These are phyloP conservation scores for Kurtzmaniella quercitrusa DNA, from an alignment of 1,139 yeast species.

Conservation along the genomic window DNA sequence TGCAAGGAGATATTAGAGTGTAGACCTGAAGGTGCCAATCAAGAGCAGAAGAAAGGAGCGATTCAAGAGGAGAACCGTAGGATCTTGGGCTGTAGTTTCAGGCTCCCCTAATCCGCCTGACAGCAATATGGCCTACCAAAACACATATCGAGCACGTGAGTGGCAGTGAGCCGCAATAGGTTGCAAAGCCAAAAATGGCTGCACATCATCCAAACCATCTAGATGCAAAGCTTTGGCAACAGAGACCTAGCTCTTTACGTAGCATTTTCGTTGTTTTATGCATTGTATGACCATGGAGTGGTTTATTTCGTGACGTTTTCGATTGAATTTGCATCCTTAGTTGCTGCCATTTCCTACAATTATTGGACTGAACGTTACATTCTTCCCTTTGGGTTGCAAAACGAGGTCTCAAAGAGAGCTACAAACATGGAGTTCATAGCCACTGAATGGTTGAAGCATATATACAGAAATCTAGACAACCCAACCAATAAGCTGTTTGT, in stretches of 20 bases:
- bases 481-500: constrained; percentile 7
- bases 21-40: too few relatives aligned
- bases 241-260: constrained; percentile 10
- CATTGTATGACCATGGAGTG: constrained; percentile 8
- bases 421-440: constrained; percentile 11
- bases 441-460: constrained; percentile 10
- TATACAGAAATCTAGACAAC: constrained; percentile 4
- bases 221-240: constrained; percentile 10
- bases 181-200: neutral
- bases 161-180: neutral
- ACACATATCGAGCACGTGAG: too few relatives aligned
- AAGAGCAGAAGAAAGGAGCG: too few relatives aligned
- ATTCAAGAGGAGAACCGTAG: too few relatives aligned
- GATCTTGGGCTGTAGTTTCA: too few relatives aligned
- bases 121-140: too few relatives aligned
- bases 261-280: constrained; percentile 6
- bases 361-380: constrained; percentile 8
- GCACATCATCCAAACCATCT: neutral
- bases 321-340: constrained; percentile 1
- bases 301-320: constrained; percentile 5
- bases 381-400: constrained; percentile 12
- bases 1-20: too few relatives aligned
- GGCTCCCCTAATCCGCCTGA: too few relatives aligned
- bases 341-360: constrained; percentile 6
- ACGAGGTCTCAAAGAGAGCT: constrained; percentile 11